phyloP scores from a whole-genome alignment of 495 filamentous ascomycete species.

The Penicillium bialowiezense region DNA sequence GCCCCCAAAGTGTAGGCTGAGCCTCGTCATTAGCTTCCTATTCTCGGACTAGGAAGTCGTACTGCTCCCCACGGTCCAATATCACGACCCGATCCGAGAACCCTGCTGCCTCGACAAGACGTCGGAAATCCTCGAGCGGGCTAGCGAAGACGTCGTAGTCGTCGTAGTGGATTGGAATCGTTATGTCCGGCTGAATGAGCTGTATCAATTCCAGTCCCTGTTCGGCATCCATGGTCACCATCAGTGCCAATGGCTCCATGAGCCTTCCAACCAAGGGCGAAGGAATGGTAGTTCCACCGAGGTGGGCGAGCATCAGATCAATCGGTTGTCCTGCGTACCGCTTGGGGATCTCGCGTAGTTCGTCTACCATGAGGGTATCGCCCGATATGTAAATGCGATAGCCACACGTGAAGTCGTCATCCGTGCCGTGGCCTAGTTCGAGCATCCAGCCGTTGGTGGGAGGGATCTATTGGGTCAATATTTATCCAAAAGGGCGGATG shows the following conservation, averaged over 20 bases:
- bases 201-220: slow-evolving; percentile 60
- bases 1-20: background rate
- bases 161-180: slow-evolving; percentile 69
- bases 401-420: slow-evolving; percentile 40
- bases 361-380: slow-evolving; percentile 65
- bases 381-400: slow-evolving; percentile 72
- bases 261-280: slow-evolving; percentile 36
- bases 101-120: slow-evolving; percentile 50
- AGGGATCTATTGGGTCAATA: slow-evolving; percentile 41
- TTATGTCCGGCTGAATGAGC: slow-evolving; percentile 60
- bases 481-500: background rate
- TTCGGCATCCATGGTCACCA: slow-evolving; percentile 72
- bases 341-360: slow-evolving; percentile 58
- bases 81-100: slow-evolving; percentile 54
- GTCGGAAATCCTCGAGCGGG: slow-evolving; percentile 58
- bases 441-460: slow-evolving; percentile 74
- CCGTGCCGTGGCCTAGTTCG: slow-evolving; percentile 52
- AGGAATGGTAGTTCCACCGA: slow-evolving; percentile 66
- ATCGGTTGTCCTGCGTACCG: slow-evolving; percentile 48
- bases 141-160: slow-evolving; percentile 64
- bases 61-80: slow-evolving; percentile 60
- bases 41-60: slow-evolving; percentile 47
- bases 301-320: slow-evolving; percentile 66
- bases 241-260: slow-evolving; percentile 47
- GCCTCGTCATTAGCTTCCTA: background rate